A percentile compares a stretch with the other conserved stretches of the same genome.
Evolutionary conservation across 768 basidiomycete species (phyloP).

Genomic region (Obba rivulosa): DNA sequence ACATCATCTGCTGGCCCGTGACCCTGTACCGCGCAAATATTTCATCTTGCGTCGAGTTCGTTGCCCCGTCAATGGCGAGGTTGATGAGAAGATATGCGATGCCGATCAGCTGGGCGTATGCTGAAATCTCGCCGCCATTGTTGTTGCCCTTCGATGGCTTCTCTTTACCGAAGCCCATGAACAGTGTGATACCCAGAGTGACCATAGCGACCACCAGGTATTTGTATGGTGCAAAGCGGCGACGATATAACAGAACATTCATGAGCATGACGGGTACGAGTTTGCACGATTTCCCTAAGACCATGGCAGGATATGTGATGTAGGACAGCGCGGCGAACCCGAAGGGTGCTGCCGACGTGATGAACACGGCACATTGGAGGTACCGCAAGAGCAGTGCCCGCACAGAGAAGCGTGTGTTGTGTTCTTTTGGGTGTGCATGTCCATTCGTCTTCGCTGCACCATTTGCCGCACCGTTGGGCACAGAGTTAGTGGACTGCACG

Average conservation of each 20-base stretch:
- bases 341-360: constrained; percentile 90
- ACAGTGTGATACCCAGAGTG: constrained; percentile 84
- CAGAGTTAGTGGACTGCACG: constrained; percentile 29
- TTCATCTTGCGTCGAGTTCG: constrained; percentile 96
- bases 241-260: constrained; percentile 93
- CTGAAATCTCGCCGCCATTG: constrained; percentile 32
- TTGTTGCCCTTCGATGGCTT: constrained; percentile 32
- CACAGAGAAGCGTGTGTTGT: constrained; percentile 29
- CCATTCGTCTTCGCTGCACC: constrained; percentile 14
- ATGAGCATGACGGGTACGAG: constrained; percentile 98
- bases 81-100: constrained; percentile 77
- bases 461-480: constrained; percentile 21
- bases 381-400: constrained; percentile 62
- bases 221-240: constrained; percentile 89
- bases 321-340: constrained; percentile 93
- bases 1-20: constrained; percentile 98
- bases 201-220: constrained; percentile 94
- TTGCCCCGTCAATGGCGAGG: constrained; percentile 85
- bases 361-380: constrained; percentile 80
- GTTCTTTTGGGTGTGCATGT: constrained; percentile 18
- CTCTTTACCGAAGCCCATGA: constrained; percentile 84
- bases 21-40: constrained; percentile 76
- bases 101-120: constrained; percentile 64
- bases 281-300: constrained; percentile 98
- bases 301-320: constrained; percentile 98